phyloP scores from a whole-genome alignment of 805 yeast genomes.

The Metschnikowia arizonensis region DNA sequence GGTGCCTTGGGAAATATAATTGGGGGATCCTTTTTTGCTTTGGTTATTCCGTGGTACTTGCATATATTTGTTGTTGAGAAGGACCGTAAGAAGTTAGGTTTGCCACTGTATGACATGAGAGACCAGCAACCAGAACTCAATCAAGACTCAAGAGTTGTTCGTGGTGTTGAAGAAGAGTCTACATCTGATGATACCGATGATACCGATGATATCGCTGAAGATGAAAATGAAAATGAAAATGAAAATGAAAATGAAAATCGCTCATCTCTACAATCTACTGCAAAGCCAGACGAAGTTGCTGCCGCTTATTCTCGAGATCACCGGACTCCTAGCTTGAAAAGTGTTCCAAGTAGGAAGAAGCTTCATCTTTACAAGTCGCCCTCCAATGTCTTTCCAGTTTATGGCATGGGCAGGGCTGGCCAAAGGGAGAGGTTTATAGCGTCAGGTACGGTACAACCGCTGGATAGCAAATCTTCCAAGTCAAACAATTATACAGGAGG shows the following conservation, averaged over 20 bases:
- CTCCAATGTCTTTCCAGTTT: slow-evolving; percentile 74
- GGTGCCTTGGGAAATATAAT: slow-evolving; percentile 70
- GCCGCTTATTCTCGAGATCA: not conserved
- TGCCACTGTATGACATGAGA: slow-evolving; percentile 65
- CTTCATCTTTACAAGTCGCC: slow-evolving; percentile 45
- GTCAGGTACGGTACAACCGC: slow-evolving; percentile 14
- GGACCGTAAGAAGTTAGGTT: slow-evolving; percentile 56
- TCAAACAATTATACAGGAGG: not conserved
- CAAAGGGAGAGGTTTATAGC: slow-evolving; percentile 58
- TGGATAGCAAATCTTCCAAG: slow-evolving; percentile 1
- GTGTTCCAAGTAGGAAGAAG: slow-evolving; percentile 1
- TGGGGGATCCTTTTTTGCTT: slow-evolving; percentile 71
- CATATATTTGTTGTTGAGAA: slow-evolving; percentile 70
- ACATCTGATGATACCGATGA: slow-evolving; percentile 10
- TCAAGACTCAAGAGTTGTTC: slow-evolving; percentile 74
- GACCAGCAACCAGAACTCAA: slow-evolving; percentile 80
- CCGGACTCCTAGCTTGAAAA: slow-evolving; percentile 1
- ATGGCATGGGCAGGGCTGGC: slow-evolving; percentile 69
- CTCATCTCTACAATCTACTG: slow-evolving; percentile 4
- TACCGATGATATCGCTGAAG: slow-evolving; percentile 10
- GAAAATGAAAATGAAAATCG: not conserved
- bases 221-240: too few relatives aligned
- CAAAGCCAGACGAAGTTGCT: not conserved
- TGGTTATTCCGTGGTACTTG: slow-evolving; percentile 65
- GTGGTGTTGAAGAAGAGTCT: slow-evolving; percentile 23